Percentiles rank a stretch among this genome's conserved stretches.
phyloP scores from a whole-genome alignment of 176 grass and related monocot genomes.

The Panicum miliaceum region DNA sequence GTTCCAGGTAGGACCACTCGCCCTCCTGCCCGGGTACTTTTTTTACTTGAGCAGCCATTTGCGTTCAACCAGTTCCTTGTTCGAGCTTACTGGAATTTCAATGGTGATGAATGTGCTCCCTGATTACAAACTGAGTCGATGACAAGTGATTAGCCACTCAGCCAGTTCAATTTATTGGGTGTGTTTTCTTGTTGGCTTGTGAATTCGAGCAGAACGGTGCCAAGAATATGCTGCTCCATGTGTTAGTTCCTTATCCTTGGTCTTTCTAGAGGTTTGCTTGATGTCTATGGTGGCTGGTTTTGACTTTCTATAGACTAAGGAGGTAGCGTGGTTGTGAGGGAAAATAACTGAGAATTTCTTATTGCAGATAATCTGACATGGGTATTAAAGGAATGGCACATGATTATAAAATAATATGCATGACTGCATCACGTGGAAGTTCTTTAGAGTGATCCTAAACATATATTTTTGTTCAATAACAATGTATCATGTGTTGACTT shows the following conservation, averaged over 20 bases:
- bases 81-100: background rate
- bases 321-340: slow-evolving; percentile 25
- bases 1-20: slow-evolving; percentile 30
- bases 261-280: slow-evolving; percentile 12
- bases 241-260: slow-evolving; percentile 23
- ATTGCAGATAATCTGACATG: slow-evolving; percentile 21
- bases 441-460: slow-evolving; percentile 9
- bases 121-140: background rate
- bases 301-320: slow-evolving; percentile 33
- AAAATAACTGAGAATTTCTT: slow-evolving; percentile 11
- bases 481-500: slow-evolving; percentile 4
- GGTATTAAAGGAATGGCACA: background rate
- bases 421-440: background rate
- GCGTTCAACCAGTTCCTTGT: background rate
- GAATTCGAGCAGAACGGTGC: background rate
- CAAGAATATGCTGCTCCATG: background rate
- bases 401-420: slow-evolving; percentile 20
- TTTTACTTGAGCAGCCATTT: background rate
- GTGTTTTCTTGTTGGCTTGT: background rate
- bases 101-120: slow-evolving; percentile 1
- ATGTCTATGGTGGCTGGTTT: slow-evolving; percentile 35
- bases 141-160: background rate
- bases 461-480: background rate
- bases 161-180: background rate
- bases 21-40: background rate